A percentile compares a stretch with the other conserved stretches of the same genome.
Conservation (phyloP, 257 asterid species). For the Dorcoceras hygrometricum region DNA sequence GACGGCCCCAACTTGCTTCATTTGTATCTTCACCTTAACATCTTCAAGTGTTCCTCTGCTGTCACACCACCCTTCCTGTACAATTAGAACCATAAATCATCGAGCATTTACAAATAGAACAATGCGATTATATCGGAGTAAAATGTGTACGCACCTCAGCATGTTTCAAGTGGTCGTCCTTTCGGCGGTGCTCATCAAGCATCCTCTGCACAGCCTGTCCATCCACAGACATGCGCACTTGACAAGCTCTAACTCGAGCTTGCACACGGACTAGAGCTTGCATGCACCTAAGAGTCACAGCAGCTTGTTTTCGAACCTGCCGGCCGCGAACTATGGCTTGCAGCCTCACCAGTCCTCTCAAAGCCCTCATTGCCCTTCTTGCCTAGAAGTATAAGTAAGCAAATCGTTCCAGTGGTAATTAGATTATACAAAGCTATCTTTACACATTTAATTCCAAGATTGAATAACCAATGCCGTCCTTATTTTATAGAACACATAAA, state of each 20-base stretch:
- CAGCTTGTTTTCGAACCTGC: constrained; percentile 92
- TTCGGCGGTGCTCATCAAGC: constrained; percentile 56
- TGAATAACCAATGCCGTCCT: not conserved
- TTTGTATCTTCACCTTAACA: constrained; percentile 70
- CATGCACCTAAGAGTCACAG: constrained; percentile 92
- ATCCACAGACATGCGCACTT: constrained; percentile 77
- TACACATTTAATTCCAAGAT: not conserved
- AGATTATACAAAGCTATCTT: not conserved
- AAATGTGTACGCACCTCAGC: constrained; percentile 59
- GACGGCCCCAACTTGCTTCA: constrained; percentile 87
- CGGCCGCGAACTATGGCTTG: constrained; percentile 93
- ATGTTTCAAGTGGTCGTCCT: constrained; percentile 51
- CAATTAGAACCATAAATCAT: not conserved
- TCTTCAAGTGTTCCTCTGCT: constrained; percentile 77
- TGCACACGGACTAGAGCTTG: constrained; percentile 97
- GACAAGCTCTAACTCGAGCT: constrained; percentile 91
- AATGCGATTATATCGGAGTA: not conserved
- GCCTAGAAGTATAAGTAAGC: constrained; percentile 39
- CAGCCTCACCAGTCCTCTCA: constrained; percentile 89
- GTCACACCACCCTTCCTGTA: constrained; percentile 96
- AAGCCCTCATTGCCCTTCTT: constrained; percentile 87
- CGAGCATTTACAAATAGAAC: not conserved
- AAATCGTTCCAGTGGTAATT: not conserved
- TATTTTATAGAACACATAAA: not conserved
- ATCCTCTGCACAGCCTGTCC: constrained; percentile 86